Conservation (phyloP, 441 rosid genomes). For the Mallotus repandus region DNA sequence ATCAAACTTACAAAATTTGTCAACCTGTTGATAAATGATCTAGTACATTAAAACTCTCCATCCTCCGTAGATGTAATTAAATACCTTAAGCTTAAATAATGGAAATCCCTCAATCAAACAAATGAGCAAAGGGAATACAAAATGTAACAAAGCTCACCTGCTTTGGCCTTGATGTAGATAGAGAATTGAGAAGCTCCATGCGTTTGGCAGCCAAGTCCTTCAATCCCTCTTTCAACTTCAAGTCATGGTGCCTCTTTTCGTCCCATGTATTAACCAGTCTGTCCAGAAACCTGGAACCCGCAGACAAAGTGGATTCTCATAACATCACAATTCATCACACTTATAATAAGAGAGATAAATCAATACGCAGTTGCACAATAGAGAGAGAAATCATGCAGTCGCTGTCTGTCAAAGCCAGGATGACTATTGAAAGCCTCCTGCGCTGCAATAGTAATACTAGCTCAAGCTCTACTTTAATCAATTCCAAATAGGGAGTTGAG, state of each 20-base stretch:
- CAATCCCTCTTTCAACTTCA: conserved; percentile 76
- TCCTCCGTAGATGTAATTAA: background rate
- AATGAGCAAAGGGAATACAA: background rate
- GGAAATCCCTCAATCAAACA: background rate
- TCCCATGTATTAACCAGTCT: conserved; percentile 78
- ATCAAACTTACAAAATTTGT: background rate
- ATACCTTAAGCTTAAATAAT: background rate
- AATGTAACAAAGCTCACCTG: conserved; percentile 49
- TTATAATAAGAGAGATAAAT: background rate
- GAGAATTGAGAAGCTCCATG: conserved; percentile 90
- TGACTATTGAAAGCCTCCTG: background rate
- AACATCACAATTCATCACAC: conserved; percentile 5
- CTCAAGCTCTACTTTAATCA: too few relatives aligned
- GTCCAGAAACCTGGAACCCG: conserved; percentile 70
- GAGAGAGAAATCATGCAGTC: background rate
- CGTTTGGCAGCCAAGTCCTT: conserved; percentile 74
- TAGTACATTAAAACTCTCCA: background rate
- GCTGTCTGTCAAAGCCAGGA: background rate
- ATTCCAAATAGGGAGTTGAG: too few relatives aligned
- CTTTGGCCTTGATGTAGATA: conserved; percentile 93
- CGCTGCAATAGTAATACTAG: too few relatives aligned
- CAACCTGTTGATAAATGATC: background rate
- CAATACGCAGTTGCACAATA: background rate
- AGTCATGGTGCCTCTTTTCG: conserved; percentile 84
- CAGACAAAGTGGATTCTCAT: conserved; percentile 12